Conservation (phyloP, 2,329 filamentous ascomycete species). For the Dactylellina parvicollis region DNA sequence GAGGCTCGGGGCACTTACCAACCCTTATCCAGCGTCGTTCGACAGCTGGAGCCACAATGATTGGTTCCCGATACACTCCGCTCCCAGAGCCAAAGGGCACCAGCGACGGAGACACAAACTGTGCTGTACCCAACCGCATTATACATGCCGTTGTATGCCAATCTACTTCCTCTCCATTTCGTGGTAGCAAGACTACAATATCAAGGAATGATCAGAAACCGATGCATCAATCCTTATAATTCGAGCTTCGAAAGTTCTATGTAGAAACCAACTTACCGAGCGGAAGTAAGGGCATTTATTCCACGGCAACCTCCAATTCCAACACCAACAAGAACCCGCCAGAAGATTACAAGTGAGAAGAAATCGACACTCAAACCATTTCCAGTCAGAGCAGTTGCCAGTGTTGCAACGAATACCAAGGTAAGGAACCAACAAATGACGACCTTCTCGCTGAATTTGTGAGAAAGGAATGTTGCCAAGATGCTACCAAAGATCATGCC, state of each 20-base stretch:
- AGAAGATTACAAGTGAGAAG: conserved; percentile 64
- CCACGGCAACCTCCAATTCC: conserved; percentile 71
- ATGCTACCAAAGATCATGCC: conserved; percentile 37
- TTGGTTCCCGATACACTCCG: background rate
- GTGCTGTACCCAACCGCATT: conserved; percentile 8
- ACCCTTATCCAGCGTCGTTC: background rate
- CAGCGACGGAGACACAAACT: background rate
- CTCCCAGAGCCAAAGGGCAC: conserved; percentile 20
- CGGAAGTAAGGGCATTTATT: conserved; percentile 7
- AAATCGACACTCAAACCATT: conserved; percentile 63
- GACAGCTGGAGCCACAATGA: conserved; percentile 4
- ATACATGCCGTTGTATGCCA: conserved; percentile 15
- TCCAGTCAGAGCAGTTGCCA: conserved; percentile 64
- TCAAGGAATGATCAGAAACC: no score
- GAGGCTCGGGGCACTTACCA: conserved; percentile 19
- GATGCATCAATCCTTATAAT: no score
- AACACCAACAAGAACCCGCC: conserved; percentile 65
- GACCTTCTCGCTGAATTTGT: conserved; percentile 17
- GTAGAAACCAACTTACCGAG: conserved; percentile 11
- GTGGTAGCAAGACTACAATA: conserved; percentile 17
- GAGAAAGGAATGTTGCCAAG: background rate
- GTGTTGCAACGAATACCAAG: conserved; percentile 63
- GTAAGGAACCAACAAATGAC: background rate
- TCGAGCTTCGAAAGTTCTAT: background rate
- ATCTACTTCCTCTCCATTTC: conserved; percentile 29